Evolutionary conservation across 805 yeast species (phyloP), one percentile per base, ranked within the genome.

Genomic region (Scheffersomyces ergatensis): DNA sequence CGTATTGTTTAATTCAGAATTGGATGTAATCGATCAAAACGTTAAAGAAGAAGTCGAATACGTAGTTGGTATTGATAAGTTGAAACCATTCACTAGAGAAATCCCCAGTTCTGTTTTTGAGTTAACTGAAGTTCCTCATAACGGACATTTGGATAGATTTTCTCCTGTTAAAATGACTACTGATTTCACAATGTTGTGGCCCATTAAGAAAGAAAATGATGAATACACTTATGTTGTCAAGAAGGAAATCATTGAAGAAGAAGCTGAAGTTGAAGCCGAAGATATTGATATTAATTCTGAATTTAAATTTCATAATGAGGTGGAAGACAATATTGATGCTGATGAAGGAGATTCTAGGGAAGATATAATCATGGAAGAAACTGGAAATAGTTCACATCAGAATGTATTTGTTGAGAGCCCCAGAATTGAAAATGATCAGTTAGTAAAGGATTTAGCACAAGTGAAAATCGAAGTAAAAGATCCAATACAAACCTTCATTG

Each of bases 401-500:
- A 38, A 38, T 23, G 37, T 34, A 7, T 39, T 39, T 18, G 12
- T 34, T 14, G 42, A 5, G 5, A 4, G 15, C 21, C 40, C 37
- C 5, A 33, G 33, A 29, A 14, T 20, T 32, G 34, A 33, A 33
- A 16, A 17, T 16, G 14, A 32, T 32, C 24, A 23, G 38, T 37
- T 43, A 15, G 36, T 21, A 8, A 59, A 57, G 11, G 60, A 60
- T 36, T 57, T 64, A 42, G 62, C 67, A 3, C 62, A 54, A 30
- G 70, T 64, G 6, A 50, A 60, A 27, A 48, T 60, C 5, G 27
- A 37, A 17, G 12, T 34, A 5, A 18, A 23, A 13, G 60, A 49
- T 30, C 50, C 58, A 4, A 55, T 70, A 7, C 69, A 70, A 40
- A 39, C 49, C 2, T 53, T 68, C 23, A 62, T 72, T 19, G 73